phyloP scores from a whole-genome alignment of 2,329 filamentous ascomycete species.

The Ophioceras dolichostomum region DNA sequence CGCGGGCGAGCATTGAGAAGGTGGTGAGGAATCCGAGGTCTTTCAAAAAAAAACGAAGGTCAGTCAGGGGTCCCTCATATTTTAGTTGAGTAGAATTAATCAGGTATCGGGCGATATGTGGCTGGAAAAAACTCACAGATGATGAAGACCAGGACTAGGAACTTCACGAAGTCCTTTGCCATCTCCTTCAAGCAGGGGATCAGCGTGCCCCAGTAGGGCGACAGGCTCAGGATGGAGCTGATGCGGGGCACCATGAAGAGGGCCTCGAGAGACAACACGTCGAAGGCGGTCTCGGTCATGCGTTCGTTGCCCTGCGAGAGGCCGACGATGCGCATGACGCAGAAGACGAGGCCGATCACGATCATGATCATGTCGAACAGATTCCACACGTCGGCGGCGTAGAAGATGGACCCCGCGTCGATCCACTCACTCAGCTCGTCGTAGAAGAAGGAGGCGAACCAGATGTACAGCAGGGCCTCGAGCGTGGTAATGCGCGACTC shows the following conservation, averaged over 20 bases:
- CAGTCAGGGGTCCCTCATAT: neutral
- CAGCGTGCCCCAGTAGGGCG: slow-evolving; percentile 80
- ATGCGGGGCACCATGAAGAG: slow-evolving; percentile 83
- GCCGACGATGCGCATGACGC: slow-evolving; percentile 51
- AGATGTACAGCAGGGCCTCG: slow-evolving; percentile 69
- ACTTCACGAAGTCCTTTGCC: slow-evolving; percentile 86
- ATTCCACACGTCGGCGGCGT: slow-evolving; percentile 74
- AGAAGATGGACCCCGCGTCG: slow-evolving; percentile 79
- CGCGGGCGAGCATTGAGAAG: slow-evolving; percentile 65
- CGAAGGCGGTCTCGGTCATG: slow-evolving; percentile 71
- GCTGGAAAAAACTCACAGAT: too few species aligned
- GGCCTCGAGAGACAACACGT: slow-evolving; percentile 80
- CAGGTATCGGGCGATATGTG: too few species aligned
- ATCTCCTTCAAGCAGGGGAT: slow-evolving; percentile 90
- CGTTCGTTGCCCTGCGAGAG: slow-evolving; percentile 44
- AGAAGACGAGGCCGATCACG: slow-evolving; percentile 41
- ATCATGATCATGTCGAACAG: slow-evolving; percentile 65
- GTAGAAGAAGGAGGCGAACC: slow-evolving; percentile 79
- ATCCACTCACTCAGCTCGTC: slow-evolving; percentile 77
- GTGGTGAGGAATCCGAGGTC: slow-evolving; percentile 84
- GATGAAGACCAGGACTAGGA: slow-evolving; percentile 53
- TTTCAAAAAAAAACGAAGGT: too few species aligned
- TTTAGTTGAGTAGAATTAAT: neutral
- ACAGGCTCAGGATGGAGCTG: slow-evolving; percentile 75
- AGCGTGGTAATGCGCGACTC: slow-evolving; percentile 50